Conservation (phyloP, 345 rosid species). For the Cardamine resedifolia region DNA sequence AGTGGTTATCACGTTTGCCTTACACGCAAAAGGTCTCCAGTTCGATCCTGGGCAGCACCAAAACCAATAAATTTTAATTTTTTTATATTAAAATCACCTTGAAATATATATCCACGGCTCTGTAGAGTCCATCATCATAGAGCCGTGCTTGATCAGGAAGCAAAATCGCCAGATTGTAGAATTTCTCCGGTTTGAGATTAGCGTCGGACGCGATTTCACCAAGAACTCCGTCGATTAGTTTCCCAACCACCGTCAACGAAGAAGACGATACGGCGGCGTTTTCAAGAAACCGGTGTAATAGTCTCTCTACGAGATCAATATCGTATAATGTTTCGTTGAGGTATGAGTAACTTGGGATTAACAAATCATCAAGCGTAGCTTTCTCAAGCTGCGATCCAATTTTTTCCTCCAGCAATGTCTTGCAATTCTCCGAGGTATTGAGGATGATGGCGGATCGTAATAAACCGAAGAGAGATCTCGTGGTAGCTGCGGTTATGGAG, state of each 20-base stretch:
- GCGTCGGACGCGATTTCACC: constrained; percentile 85
- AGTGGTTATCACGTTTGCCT: no score
- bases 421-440: constrained; percentile 59
- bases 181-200: constrained; percentile 69
- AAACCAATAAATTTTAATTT: background rate
- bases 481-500: constrained; percentile 25
- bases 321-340: constrained; percentile 85
- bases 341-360: constrained; percentile 91
- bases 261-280: constrained; percentile 42
- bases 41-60: constrained; percentile 36
- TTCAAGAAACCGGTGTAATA: constrained; percentile 54
- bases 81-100: constrained; percentile 49
- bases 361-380: constrained; percentile 77
- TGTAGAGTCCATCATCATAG: constrained; percentile 81
- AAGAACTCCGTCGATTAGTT: constrained; percentile 74
- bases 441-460: constrained; percentile 73
- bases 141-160: constrained; percentile 71
- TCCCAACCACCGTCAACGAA: constrained; percentile 65
- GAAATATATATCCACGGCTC: constrained; percentile 80
- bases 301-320: constrained; percentile 78
- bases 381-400: constrained; percentile 71
- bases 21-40: no score
- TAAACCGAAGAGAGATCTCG: constrained; percentile 61
- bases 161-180: constrained; percentile 55
- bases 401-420: constrained; percentile 56